A percentile compares a stretch with the other conserved stretches of the same genome.
phyloP scores from a whole-genome alignment of 140 eudicot genomes.

The Oenanthe javanica region DNA sequence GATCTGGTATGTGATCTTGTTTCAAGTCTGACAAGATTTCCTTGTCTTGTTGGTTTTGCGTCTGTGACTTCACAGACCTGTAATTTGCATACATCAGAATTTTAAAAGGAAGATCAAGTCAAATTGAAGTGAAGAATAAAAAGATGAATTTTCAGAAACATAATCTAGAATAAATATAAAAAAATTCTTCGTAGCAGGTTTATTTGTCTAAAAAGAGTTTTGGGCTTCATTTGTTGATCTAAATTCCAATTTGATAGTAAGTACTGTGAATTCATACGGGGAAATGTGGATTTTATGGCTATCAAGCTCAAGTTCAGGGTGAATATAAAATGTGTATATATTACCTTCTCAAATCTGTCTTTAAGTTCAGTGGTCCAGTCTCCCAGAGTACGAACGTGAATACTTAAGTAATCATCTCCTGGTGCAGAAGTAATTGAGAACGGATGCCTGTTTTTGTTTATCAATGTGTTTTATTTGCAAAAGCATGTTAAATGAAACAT shows the following conservation, averaged over 20 bases:
- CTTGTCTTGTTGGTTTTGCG: constrained; percentile 25
- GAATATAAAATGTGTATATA: neutral
- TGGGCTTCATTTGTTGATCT: neutral
- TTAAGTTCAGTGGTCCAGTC: constrained; percentile 92
- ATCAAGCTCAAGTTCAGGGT: neutral
- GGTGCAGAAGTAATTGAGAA: constrained; percentile 95
- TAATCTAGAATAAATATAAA: neutral
- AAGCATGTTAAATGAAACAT: neutral
- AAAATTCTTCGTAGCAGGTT: neutral
- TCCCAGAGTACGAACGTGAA: constrained; percentile 84
- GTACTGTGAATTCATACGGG: neutral
- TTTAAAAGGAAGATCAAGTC: constrained; percentile 3
- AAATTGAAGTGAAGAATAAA: neutral
- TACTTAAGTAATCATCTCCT: constrained; percentile 69
- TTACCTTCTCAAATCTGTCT: constrained; percentile 63
- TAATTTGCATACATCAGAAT: constrained; percentile 27
- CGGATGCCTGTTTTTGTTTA: constrained; percentile 64
- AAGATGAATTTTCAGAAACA: neutral
- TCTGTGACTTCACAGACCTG: constrained; percentile 68
- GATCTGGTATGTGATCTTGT: constrained; percentile 20
- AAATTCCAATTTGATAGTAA: neutral
- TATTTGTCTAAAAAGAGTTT: neutral
- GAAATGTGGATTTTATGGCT: neutral
- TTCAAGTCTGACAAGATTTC: constrained; percentile 47
- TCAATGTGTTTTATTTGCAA: neutral